These are phyloP conservation scores for Glycine soja DNA, from an alignment of 306 rosid species.

Conservation along the genomic window DNA sequence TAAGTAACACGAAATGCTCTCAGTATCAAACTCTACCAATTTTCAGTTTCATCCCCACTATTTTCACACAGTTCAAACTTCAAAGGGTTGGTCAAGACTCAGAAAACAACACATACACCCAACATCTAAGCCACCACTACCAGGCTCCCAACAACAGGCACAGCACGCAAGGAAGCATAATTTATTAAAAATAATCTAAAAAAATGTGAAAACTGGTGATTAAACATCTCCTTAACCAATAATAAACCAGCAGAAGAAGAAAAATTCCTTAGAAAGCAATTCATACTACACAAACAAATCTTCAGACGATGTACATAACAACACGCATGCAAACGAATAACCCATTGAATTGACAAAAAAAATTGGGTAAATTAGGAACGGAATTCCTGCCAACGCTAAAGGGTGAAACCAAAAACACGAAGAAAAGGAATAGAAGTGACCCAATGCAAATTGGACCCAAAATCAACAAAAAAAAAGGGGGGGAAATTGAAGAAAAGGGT, in stretches of 20 bases:
- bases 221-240: conserved; percentile 7
- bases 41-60: conserved; percentile 17
- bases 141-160: conserved; percentile 28
- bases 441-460: conserved; percentile 42
- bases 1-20: neutral
- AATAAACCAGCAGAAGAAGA: neutral
- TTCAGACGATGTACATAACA: conserved; percentile 24
- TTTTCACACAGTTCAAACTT: neutral
- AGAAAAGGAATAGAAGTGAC: conserved; percentile 14
- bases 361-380: conserved; percentile 10
- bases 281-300: conserved; percentile 42
- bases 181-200: neutral
- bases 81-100: neutral
- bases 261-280: conserved; percentile 21
- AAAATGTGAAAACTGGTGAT: conserved; percentile 8
- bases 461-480: conserved; percentile 7
- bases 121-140: too few relatives aligned
- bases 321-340: neutral
- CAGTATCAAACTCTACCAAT: neutral
- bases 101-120: neutral
- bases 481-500: conserved; percentile 32
- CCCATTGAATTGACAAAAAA: conserved; percentile 8
- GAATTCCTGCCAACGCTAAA: conserved; percentile 17
- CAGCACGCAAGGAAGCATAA: conserved; percentile 23
- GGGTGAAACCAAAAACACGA: neutral